Conservation (phyloP, 352 stramenopile genomes). For the Globisporangium carolinianum region DNA sequence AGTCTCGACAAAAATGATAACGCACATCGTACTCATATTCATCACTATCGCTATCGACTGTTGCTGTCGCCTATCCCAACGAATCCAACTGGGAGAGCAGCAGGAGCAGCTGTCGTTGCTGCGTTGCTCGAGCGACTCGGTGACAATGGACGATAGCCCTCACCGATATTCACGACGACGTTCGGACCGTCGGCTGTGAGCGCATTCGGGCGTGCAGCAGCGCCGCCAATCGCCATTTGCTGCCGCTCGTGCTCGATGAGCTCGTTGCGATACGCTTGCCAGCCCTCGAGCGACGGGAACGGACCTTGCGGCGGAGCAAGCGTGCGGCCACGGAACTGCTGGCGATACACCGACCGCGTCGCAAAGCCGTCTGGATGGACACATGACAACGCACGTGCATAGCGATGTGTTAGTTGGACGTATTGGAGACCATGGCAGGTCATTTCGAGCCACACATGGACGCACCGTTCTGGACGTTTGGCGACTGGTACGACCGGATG, state of each 20-base stretch:
- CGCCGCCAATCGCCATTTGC: not conserved
- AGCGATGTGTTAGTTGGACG: not conserved
- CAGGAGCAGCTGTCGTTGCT: not conserved
- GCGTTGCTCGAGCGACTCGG: conserved; percentile 1
- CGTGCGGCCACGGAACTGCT: conserved; percentile 10
- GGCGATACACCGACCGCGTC: conserved; percentile 13
- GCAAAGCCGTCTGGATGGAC: conserved; percentile 1
- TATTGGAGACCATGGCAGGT: not conserved
- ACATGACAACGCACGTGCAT: too few relatives aligned
- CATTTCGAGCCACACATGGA: not conserved
- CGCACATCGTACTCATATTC: too few relatives aligned
- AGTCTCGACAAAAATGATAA: too few relatives aligned
- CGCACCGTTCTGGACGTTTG: not conserved
- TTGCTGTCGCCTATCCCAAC: too few relatives aligned
- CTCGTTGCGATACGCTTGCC: conserved; percentile 35
- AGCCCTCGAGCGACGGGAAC: conserved; percentile 22
- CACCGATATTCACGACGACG: conserved; percentile 4
- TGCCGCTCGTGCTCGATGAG: conserved; percentile 33
- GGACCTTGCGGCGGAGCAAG: conserved; percentile 11
- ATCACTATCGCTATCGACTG: too few relatives aligned
- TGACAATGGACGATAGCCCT: conserved; percentile 2
- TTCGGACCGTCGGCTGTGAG: not conserved
- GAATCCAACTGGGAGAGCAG: not conserved
- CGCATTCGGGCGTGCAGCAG: not conserved
- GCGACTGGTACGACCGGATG: conserved; percentile 3